A percentile compares a stretch with the other conserved stretches of the same genome.
phyloP scores from a whole-genome alignment of 2,329 filamentous ascomycete species.

The Penicillium sp. region DNA sequence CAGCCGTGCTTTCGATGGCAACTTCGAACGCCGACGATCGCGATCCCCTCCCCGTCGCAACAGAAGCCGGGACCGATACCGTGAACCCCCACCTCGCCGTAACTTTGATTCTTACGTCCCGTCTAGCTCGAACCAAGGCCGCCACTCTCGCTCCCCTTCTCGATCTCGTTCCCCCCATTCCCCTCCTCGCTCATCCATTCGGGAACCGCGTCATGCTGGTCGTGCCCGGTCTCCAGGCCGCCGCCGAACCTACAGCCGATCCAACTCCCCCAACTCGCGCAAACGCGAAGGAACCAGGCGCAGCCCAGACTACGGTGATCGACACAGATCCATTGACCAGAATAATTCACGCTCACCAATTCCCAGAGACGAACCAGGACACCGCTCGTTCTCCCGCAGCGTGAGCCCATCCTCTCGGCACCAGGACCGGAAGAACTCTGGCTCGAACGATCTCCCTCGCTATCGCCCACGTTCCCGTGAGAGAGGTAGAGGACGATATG shows the following conservation, averaged over 20 bases:
- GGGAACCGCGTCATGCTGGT: constrained; percentile 18
- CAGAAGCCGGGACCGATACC: constrained; percentile 47
- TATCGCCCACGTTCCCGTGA: constrained; percentile 31
- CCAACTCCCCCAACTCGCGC: constrained; percentile 42
- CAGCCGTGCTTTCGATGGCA: constrained; percentile 31
- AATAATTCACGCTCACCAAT: constrained; percentile 56
- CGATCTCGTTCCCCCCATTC: constrained; percentile 30
- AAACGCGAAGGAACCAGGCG: constrained; percentile 36
- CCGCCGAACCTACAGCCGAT: constrained; percentile 30
- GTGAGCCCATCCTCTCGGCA: constrained; percentile 28
- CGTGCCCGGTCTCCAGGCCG: constrained; percentile 28
- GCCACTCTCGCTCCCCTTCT: constrained; percentile 35
- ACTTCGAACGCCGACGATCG: constrained; percentile 52
- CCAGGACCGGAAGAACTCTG: background rate
- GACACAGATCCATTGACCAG: constrained; percentile 51
- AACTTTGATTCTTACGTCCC: constrained; percentile 61
- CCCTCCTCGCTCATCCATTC: constrained; percentile 20
- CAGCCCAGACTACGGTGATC: constrained; percentile 46
- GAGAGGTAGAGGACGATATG: constrained; percentile 31
- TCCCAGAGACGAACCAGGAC: constrained; percentile 48
- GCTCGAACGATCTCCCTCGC: constrained; percentile 13
- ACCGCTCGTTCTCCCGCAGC: constrained; percentile 41
- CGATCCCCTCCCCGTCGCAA: constrained; percentile 54
- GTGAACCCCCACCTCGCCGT: constrained; percentile 50
- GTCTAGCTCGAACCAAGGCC: constrained; percentile 40